Evolutionary conservation across 345 rosid genomes (phyloP).

Genomic region (Dipteronia sinensis): DNA sequence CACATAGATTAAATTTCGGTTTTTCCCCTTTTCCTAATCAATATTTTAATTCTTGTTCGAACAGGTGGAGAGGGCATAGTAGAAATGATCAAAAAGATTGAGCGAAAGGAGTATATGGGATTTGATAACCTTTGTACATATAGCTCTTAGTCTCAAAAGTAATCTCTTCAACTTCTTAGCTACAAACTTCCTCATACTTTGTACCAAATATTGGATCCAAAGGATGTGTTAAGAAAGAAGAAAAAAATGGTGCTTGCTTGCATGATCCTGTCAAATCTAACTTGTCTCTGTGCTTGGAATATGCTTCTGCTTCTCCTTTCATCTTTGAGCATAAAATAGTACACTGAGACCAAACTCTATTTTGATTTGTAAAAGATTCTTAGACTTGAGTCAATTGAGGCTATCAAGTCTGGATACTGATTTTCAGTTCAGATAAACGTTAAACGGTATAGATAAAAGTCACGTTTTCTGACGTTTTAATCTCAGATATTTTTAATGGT

Average conservation of each 20-base stretch:
- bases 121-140: slow-evolving; percentile 33
- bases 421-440: too few species aligned
- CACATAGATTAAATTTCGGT: neutral
- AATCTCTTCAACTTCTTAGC: neutral
- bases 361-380: too few species aligned
- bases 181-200: neutral
- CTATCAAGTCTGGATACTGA: too few species aligned
- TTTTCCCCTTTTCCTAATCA: neutral
- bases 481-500: too few species aligned
- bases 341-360: too few species aligned
- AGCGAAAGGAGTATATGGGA: slow-evolving; percentile 39
- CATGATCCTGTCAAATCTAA: neutral
- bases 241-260: neutral
- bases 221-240: neutral
- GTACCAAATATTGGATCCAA: neutral
- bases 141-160: neutral
- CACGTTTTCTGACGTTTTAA: too few species aligned
- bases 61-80: slow-evolving; percentile 45
- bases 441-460: too few species aligned
- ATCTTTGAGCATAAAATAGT: neutral
- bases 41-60: neutral
- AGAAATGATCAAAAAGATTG: slow-evolving; percentile 32
- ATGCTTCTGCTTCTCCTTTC: neutral
- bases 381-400: too few species aligned
- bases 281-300: neutral